Conservation (phyloP, 108 stramenopile genomes). For the Cyclotella sp. region DNA sequence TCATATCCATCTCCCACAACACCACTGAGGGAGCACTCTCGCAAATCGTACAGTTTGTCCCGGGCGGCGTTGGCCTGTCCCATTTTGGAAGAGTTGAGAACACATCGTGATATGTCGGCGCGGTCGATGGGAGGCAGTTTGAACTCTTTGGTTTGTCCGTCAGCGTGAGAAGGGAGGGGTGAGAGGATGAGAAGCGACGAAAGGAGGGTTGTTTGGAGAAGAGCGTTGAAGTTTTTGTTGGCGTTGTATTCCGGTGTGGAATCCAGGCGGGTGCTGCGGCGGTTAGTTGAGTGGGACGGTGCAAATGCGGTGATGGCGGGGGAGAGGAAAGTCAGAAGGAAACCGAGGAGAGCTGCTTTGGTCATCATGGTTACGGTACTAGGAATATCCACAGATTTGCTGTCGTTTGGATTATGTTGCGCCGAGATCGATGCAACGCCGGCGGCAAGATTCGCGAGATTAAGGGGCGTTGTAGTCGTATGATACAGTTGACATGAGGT, state of each 20-base stretch:
- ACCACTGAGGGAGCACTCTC: slow-evolving; percentile 79
- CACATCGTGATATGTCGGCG: slow-evolving; percentile 80
- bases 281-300: neutral
- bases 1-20: slow-evolving; percentile 73
- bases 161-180: slow-evolving; percentile 58
- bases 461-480: no score
- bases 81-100: slow-evolving; percentile 81
- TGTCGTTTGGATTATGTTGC: neutral
- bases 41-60: slow-evolving; percentile 94
- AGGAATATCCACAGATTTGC: neutral
- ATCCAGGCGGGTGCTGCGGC: slow-evolving; percentile 1
- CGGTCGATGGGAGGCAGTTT: slow-evolving; percentile 91
- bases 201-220: slow-evolving; percentile 18
- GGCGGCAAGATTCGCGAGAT: no score
- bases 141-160: slow-evolving; percentile 88
- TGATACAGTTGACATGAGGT: no score
- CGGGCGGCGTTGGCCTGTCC: slow-evolving; percentile 97
- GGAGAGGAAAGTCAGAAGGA: slow-evolving; percentile 22
- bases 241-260: neutral
- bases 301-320: slow-evolving; percentile 4
- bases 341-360: slow-evolving; percentile 22
- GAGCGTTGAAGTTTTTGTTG: slow-evolving; percentile 17
- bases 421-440: neutral
- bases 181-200: slow-evolving; percentile 40
- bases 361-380: slow-evolving; percentile 21